Conservation (phyloP, 139 green algal genomes). For the Micromonas pusilla region DNA sequence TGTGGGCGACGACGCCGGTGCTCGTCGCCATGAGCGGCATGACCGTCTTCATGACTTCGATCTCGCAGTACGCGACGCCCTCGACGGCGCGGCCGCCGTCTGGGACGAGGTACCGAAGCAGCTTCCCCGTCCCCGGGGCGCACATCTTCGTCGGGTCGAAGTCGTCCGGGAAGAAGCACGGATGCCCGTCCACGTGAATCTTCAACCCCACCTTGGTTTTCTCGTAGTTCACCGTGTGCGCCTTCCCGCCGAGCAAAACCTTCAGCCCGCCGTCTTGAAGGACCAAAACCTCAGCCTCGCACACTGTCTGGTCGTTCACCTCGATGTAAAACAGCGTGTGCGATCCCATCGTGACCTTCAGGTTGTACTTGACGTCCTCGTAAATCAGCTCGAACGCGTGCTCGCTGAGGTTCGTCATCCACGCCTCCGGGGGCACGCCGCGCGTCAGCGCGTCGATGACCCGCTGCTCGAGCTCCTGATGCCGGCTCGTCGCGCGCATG, state of each 20-base stretch:
- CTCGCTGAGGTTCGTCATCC: slow-evolving; percentile 24
- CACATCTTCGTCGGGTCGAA: slow-evolving; percentile 43
- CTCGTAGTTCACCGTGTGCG: slow-evolving; percentile 26
- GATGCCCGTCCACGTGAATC: slow-evolving; percentile 24
- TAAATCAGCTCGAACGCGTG: slow-evolving; percentile 32
- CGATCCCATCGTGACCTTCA: slow-evolving; percentile 9
- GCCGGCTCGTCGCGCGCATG: not conserved
- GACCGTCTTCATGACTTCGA: slow-evolving; percentile 95
- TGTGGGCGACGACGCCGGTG: slow-evolving; percentile 3
- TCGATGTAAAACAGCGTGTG: slow-evolving; percentile 4
- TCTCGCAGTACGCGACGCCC: slow-evolving; percentile 63
- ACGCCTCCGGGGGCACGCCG: slow-evolving; percentile 15
- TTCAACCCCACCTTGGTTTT: slow-evolving; percentile 19
- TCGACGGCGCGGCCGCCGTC: slow-evolving; percentile 17
- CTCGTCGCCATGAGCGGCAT: slow-evolving; percentile 51
- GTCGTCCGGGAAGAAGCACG: slow-evolving; percentile 43
- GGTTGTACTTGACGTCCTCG: slow-evolving; percentile 27
- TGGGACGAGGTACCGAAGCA: slow-evolving; percentile 43
- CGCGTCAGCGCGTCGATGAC: not conserved
- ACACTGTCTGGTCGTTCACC: slow-evolving; percentile 14
- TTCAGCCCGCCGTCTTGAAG: slow-evolving; percentile 33
- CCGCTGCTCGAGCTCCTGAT: not conserved
- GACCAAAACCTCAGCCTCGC: slow-evolving; percentile 22
- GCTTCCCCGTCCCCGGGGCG: slow-evolving; percentile 42
- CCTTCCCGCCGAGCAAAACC: slow-evolving; percentile 19